A percentile compares a stretch with the other conserved stretches of the same genome.
phyloP scores from a whole-genome alignment of 1,139 yeast genomes.

The Diutina scorzettiae region DNA sequence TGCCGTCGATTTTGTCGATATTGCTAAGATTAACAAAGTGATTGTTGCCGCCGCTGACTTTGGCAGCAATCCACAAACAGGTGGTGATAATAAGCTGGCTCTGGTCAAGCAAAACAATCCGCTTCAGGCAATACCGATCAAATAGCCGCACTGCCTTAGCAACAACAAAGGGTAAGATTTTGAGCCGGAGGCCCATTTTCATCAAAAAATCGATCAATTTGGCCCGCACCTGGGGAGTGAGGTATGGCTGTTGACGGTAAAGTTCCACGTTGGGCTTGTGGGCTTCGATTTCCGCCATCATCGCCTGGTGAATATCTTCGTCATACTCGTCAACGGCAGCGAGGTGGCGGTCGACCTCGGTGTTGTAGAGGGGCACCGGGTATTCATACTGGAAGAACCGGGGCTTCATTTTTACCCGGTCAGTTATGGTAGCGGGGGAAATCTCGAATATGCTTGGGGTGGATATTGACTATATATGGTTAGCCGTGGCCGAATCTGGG shows the following conservation, averaged over 20 bases:
- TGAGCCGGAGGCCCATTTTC: slow-evolving; percentile 46
- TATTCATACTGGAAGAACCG: slow-evolving; percentile 26
- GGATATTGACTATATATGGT: neutral
- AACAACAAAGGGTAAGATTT: slow-evolving; percentile 48
- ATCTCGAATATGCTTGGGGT: neutral
- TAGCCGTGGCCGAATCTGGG: neutral
- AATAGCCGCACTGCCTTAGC: slow-evolving; percentile 46
- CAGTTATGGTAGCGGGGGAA: neutral
- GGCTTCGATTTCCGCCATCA: slow-evolving; percentile 18
- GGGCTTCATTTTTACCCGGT: neutral
- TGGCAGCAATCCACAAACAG: slow-evolving; percentile 56
- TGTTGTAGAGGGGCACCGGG: slow-evolving; percentile 35
- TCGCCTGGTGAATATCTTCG: slow-evolving; percentile 33
- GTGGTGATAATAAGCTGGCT: slow-evolving; percentile 53
- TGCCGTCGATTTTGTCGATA: slow-evolving; percentile 12
- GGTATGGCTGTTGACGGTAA: slow-evolving; percentile 37
- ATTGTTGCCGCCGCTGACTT: slow-evolving; percentile 58
- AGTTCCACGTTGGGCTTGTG: slow-evolving; percentile 40
- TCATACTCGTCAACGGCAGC: slow-evolving; percentile 39
- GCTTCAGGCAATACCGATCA: slow-evolving; percentile 55
- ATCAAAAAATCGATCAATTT: slow-evolving; percentile 46
- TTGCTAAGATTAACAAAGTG: slow-evolving; percentile 43
- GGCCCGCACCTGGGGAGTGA: slow-evolving; percentile 18
- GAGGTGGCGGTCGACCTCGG: slow-evolving; percentile 38
- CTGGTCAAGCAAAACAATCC: slow-evolving; percentile 50